A percentile compares a stretch with the other conserved stretches of the same genome.
Evolutionary conservation across 129 eudicot genomes (phyloP).

Genomic region (Arctium lappa): DNA sequence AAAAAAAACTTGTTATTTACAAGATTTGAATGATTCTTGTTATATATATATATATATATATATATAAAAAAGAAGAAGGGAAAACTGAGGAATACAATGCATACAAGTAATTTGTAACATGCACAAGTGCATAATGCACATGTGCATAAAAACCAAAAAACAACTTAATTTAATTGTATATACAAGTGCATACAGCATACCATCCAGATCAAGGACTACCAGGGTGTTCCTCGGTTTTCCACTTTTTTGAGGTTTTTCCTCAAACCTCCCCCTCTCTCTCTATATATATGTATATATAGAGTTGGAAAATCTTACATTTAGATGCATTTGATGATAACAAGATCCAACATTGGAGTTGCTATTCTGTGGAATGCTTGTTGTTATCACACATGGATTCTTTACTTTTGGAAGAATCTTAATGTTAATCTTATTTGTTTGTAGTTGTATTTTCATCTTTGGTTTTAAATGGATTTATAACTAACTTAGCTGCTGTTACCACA

Average conservation of each 20-base stretch:
- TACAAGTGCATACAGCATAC: too few relatives aligned
- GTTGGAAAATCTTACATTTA: background rate
- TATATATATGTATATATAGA: too few relatives aligned
- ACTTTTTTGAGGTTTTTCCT: too few relatives aligned
- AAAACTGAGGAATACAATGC: too few relatives aligned
- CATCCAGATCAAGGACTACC: too few relatives aligned
- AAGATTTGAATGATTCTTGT: background rate
- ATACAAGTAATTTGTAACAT: too few relatives aligned
- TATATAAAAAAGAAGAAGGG: too few relatives aligned
- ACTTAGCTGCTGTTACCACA: background rate
- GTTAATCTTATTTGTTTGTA: background rate
- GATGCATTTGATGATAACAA: background rate
- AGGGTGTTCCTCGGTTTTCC: too few relatives aligned
- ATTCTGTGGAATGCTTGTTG: background rate
- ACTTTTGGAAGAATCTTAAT: constrained; percentile 8
- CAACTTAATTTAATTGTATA: too few relatives aligned
- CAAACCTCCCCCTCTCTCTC: too few relatives aligned
- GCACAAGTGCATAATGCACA: too few relatives aligned
- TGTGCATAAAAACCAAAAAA: too few relatives aligned
- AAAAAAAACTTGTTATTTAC: background rate
- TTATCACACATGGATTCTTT: background rate
- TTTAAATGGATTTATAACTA: constrained; percentile 1
- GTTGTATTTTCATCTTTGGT: background rate
- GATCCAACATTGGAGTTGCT: constrained; percentile 1
- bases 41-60: background rate